Conservation (phyloP, 164 flowering plant species). For the Nymphaea colorata region DNA sequence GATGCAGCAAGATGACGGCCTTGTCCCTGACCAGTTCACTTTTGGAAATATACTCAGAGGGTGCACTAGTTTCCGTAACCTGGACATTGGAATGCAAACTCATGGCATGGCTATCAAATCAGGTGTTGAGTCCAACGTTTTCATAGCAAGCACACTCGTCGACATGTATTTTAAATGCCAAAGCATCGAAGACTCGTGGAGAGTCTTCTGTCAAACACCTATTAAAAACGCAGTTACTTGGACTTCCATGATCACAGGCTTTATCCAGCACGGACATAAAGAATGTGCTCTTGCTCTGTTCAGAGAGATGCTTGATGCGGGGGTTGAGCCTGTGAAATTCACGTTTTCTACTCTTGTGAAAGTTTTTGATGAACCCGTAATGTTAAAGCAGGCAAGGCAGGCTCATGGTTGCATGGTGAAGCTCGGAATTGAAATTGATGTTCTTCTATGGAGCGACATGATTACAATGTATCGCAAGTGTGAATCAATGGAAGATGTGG, state of each 20-base stretch:
- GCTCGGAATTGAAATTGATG: conserved; percentile 42
- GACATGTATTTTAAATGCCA: conserved; percentile 85
- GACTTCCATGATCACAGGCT: conserved; percentile 9
- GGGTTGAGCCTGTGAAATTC: conserved; percentile 4
- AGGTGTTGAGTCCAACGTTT: conserved; percentile 34
- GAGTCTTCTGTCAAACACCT: conserved; percentile 26
- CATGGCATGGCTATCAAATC: conserved; percentile 8
- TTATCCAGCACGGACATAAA: conserved; percentile 6
- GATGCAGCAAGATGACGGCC: background rate
- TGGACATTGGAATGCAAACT: conserved; percentile 23
- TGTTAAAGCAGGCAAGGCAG: background rate
- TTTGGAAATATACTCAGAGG: conserved; percentile 50
- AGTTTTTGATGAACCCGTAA: background rate
- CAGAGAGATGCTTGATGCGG: conserved; percentile 2
- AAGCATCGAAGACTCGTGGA: conserved; percentile 23
- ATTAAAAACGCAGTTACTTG: conserved; percentile 38
- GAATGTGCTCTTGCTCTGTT: conserved; percentile 6
- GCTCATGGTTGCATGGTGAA: conserved; percentile 42
- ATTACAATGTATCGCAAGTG: conserved; percentile 46
- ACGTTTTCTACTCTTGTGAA: conserved; percentile 3
- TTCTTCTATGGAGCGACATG: conserved; percentile 33
- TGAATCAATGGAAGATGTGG: conserved; percentile 37
- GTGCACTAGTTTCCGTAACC: conserved; percentile 26
- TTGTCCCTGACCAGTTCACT: conserved; percentile 50
- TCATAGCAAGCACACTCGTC: conserved; percentile 50